Conservation (phyloP, 2,329 filamentous ascomycete species). For the Arachnomyces sp. region DNA sequence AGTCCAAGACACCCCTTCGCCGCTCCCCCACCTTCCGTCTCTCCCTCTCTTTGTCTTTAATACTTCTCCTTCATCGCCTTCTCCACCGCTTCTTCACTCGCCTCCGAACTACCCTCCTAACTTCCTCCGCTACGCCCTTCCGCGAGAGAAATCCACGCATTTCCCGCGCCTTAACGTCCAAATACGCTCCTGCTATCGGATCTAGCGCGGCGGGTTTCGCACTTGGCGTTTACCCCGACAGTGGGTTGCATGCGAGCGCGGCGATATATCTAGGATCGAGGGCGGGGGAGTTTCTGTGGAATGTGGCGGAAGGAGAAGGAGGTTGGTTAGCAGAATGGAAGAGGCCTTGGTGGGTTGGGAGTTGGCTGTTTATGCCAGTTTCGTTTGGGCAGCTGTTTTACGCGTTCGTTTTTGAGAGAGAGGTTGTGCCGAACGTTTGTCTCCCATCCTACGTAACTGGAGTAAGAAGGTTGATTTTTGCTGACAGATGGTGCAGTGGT, state of each 20-base stretch:
- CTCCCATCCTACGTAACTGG: neutral
- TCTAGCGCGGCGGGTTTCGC: conserved; percentile 80
- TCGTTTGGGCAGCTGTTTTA: conserved; percentile 70
- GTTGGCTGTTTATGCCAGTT: conserved; percentile 72
- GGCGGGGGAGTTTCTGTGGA: conserved; percentile 80
- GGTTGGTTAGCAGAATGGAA: conserved; percentile 51
- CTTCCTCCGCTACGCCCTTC: conserved; percentile 73
- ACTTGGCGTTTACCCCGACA: conserved; percentile 65
- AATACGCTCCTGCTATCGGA: conserved; percentile 80
- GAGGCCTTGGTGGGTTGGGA: conserved; percentile 76
- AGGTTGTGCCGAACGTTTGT: conserved; percentile 59
- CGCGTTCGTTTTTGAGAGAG: conserved; percentile 67
- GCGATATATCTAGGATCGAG: conserved; percentile 76
- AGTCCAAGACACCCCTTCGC: conserved; percentile 34
- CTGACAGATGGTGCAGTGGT: conserved; percentile 32
- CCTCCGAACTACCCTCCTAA: conserved; percentile 69
- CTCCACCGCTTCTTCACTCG: conserved; percentile 84
- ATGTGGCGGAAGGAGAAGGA: conserved; percentile 65
- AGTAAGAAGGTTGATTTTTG: neutral
- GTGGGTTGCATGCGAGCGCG: conserved; percentile 67
- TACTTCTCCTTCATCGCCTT: conserved; percentile 80
- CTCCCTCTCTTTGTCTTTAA: conserved; percentile 73
- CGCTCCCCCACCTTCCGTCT: conserved; percentile 64
- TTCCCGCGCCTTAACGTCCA: conserved; percentile 67
- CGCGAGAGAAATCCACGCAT: conserved; percentile 73